phyloP scores from a whole-genome alignment of 148 eudicot species.

The Oxyria digyna region DNA sequence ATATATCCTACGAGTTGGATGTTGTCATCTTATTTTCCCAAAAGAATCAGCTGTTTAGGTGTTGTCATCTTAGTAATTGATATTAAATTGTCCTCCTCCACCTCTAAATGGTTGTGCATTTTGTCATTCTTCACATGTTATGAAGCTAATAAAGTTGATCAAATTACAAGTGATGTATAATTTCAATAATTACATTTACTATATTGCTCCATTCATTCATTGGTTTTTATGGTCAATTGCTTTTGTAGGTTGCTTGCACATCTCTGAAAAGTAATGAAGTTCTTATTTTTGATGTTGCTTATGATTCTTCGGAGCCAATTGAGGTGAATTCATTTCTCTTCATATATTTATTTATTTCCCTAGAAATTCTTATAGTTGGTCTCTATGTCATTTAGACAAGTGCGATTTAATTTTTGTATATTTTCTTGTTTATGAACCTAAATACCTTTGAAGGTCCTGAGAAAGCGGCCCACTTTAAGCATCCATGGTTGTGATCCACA shows the following conservation, averaged over 20 bases:
- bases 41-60: neutral
- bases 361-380: neutral
- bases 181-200: neutral
- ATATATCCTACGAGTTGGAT: neutral
- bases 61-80: neutral
- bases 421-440: neutral
- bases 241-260: slow-evolving; percentile 74
- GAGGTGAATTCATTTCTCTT: slow-evolving; percentile 26
- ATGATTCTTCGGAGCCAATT: slow-evolving; percentile 56
- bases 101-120: neutral
- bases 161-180: neutral
- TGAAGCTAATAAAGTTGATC: neutral
- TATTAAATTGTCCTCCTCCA: neutral
- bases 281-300: slow-evolving; percentile 67
- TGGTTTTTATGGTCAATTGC: slow-evolving; percentile 5
- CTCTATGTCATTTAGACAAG: neutral
- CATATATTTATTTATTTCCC: neutral
- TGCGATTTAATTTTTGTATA: neutral
- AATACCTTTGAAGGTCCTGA: slow-evolving; percentile 36
- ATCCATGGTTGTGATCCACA: slow-evolving; percentile 42
- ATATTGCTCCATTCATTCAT: neutral
- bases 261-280: slow-evolving; percentile 49
- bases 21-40: neutral
- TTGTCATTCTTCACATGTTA: neutral
- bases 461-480: slow-evolving; percentile 41